These are phyloP conservation scores for Triticum urartu DNA, from an alignment of 176 grass and related monocot genomes.

Conservation along the genomic window DNA sequence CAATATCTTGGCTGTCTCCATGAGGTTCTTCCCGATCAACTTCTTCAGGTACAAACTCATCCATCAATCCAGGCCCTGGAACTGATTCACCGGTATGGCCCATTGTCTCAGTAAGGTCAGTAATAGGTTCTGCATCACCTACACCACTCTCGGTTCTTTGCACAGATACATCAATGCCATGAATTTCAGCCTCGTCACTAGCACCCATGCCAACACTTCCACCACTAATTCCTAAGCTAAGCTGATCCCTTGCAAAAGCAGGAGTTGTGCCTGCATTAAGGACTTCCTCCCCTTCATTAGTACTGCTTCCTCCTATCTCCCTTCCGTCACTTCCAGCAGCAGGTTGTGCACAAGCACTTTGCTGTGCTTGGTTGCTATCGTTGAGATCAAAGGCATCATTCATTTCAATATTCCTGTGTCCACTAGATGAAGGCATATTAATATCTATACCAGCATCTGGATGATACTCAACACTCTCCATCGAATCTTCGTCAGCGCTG, in stretches of 20 bases:
- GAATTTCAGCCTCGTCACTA: constrained; percentile 97
- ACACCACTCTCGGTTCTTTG: constrained; percentile 84
- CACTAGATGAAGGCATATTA: constrained; percentile 77
- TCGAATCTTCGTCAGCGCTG: constrained; percentile 67
- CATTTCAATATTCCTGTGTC: constrained; percentile 68
- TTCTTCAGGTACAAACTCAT: constrained; percentile 79
- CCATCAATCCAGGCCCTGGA: constrained; percentile 81
- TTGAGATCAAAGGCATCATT: constrained; percentile 87
- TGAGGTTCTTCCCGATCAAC: constrained; percentile 58
- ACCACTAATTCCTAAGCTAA: constrained; percentile 90
- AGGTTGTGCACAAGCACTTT: constrained; percentile 78
- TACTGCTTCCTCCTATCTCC: constrained; percentile 95
- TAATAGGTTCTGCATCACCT: constrained; percentile 76
- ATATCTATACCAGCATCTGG: constrained; percentile 68
- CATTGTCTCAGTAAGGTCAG: constrained; percentile 87
- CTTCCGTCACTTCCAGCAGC: constrained; percentile 79
- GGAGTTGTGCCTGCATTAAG: constrained; percentile 79
- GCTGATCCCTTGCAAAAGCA: constrained; percentile 69
- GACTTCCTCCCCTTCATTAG: constrained; percentile 94
- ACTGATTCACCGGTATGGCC: constrained; percentile 97
- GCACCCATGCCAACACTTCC: constrained; percentile 98
- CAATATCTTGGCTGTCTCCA: constrained; percentile 90
- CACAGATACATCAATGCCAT: constrained; percentile 82
- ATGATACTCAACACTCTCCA: constrained; percentile 99
- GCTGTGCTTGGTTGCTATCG: constrained; percentile 91